Base-by-base conservation (phyloP, 441 rosid genomes). In the Gossypium trilobum region DNA sequence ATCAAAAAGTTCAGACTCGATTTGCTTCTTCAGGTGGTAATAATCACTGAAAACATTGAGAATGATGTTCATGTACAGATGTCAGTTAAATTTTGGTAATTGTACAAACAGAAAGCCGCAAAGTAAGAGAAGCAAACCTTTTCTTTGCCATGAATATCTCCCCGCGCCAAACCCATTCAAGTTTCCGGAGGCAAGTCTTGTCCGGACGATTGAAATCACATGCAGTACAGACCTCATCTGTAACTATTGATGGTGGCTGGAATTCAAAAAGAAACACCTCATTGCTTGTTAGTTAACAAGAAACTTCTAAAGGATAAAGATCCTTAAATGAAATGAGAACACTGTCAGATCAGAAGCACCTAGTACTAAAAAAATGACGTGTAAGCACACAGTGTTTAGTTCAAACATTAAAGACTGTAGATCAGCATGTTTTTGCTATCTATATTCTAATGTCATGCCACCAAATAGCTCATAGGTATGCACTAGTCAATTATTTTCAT, bases 141-240 rank as follows among this genome's bases (percentile, higher is more conserved):
- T 80, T 93, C 84, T 91, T 90, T 66, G 92, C 98, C 92, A 68
- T 89, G 83, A 82, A 95, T 77, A 78, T 85, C 83, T 93, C 98
- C 78, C 99, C 99, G 72, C 98, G 98, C 99, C 99, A 95, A 77
- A 91, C 97, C 99, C 99, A 95, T 83, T 95, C 99, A 82, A 95
- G 99, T 78, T 85, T 93, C 56, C 98, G 82, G 42, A 93, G 97
- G 83, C 99, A 95, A 60, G 90, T 90, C 86, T 90, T 95, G 55
- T 84, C 99, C 4, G 97, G 98, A 73, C 89, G 95, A 82, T 93
- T 93, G 87, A 95, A 95, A 82, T 95, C 99, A 79, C 99, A 95
- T 76, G 98, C 97, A 73, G 98, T 91, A 78, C 99, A 95, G 71
- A 86, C 81, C 86, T 93, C 99, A 64, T 91, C 93, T 60, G 97